A percentile compares a stretch with the other conserved stretches of the same genome.
Evolutionary conservation across 768 basidiomycete species (phyloP).

Genomic region (Russula virescens): DNA sequence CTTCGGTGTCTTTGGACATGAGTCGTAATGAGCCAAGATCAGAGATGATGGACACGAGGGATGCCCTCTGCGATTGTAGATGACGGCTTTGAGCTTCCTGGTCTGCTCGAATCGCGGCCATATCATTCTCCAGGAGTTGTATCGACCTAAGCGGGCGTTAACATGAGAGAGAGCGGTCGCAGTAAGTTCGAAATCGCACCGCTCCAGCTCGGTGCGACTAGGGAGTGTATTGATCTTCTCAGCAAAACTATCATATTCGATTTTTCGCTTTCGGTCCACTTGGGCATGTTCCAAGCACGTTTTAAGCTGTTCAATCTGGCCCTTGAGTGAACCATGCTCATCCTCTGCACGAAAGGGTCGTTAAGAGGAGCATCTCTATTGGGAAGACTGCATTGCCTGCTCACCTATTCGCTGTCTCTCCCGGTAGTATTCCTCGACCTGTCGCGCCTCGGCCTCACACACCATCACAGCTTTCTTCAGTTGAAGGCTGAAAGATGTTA

Average conservation of each 20-base stretch:
- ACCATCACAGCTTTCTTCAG: constrained; percentile 78
- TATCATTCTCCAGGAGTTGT: constrained; percentile 65
- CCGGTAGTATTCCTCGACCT: constrained; percentile 77
- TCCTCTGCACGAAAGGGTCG: constrained; percentile 41
- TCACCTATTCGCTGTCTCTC: constrained; percentile 68
- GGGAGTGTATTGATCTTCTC: constrained; percentile 79
- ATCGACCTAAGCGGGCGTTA: constrained; percentile 48
- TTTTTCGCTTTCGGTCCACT: constrained; percentile 65
- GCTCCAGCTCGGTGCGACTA: constrained; percentile 67
- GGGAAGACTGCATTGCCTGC: constrained; percentile 25
- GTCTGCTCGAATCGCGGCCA: constrained; percentile 65
- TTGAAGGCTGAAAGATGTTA: constrained; percentile 67
- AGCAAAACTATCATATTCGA: constrained; percentile 80
- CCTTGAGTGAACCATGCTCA: constrained; percentile 60
- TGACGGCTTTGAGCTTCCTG: constrained; percentile 66
- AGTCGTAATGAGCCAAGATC: constrained; percentile 58
- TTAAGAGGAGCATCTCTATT: constrained; percentile 16
- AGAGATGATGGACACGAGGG: constrained; percentile 58
- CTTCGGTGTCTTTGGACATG: constrained; percentile 54
- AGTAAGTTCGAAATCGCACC: constrained; percentile 41
- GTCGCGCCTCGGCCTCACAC: constrained; percentile 78
- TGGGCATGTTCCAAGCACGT: constrained; percentile 73
- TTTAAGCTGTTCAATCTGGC: constrained; percentile 76
- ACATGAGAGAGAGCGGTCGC: background rate
- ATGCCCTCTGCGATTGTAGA: constrained; percentile 61